Evolutionary conservation across 2,329 filamentous ascomycete species (phyloP).

Genomic region (Alternaria novae-zelandiae): DNA sequence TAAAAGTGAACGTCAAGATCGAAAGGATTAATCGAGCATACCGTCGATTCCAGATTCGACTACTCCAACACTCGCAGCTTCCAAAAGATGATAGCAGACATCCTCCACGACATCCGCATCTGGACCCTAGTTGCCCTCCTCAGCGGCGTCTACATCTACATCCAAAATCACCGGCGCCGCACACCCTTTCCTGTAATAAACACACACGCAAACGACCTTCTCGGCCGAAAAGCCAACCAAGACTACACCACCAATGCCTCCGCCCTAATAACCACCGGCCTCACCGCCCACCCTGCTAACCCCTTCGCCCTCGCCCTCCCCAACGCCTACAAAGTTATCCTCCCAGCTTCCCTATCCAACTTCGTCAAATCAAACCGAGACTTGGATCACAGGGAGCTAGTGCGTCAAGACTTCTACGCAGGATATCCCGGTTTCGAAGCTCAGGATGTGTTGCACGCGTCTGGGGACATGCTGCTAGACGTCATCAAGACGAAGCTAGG

Average conservation of each 20-base stretch:
- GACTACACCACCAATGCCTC: background rate
- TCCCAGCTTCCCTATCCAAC: background rate
- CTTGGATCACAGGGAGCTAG: background rate
- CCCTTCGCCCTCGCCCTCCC: background rate
- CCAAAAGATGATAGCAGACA: background rate
- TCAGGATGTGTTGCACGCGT: background rate
- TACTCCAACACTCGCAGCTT: background rate
- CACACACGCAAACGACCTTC: background rate
- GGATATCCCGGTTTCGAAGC: background rate
- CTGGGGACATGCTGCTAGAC: background rate
- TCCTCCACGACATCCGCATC: background rate
- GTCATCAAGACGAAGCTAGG: background rate
- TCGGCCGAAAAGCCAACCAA: background rate
- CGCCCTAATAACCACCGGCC: background rate
- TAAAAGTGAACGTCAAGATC: background rate
- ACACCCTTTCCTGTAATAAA: background rate
- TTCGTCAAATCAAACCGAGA: background rate
- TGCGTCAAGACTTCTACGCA: background rate
- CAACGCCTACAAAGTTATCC: background rate
- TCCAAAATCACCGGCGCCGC: background rate
- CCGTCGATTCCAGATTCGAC: background rate
- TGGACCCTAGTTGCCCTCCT: background rate
- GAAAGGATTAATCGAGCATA: background rate
- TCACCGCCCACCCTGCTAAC: accelerated
- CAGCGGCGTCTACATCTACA: background rate